These are phyloP conservation scores for Pleurotus pulmonarius DNA, from an alignment of 768 basidiomycete genomes.

Conservation along the genomic window DNA sequence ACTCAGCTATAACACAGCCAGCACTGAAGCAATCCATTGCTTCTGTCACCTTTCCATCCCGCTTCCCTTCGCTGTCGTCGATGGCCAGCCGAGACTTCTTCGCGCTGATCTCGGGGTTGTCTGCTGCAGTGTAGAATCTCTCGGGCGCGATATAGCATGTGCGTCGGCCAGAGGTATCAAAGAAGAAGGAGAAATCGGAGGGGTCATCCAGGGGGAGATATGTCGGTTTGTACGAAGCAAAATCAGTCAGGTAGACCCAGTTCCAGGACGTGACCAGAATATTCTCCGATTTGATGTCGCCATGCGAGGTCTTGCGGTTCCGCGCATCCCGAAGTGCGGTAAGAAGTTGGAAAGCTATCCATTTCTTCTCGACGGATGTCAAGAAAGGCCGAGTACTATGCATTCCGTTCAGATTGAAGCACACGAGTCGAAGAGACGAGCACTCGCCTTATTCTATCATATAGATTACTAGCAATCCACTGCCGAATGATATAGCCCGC, in stretches of 20 bases:
- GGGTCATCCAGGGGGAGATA: conserved; percentile 95
- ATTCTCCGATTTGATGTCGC: conserved; percentile 97
- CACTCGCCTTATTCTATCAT: conserved; percentile 92
- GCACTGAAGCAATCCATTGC: conserved; percentile 96
- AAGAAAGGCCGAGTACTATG: conserved; percentile 93
- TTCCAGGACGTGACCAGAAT: conserved; percentile 96
- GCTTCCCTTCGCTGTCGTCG: conserved; percentile 57
- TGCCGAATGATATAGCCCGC: conserved; percentile 94
- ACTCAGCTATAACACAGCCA: conserved; percentile 93
- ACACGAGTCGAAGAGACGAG: neutral
- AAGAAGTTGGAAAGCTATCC: conserved; percentile 94
- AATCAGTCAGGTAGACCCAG: conserved; percentile 93
- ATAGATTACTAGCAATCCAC: conserved; percentile 91
- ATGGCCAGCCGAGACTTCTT: conserved; percentile 55
- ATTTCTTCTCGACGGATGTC: conserved; percentile 89
- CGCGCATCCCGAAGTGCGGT: conserved; percentile 81
- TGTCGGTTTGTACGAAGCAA: conserved; percentile 93
- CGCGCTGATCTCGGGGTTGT: conserved; percentile 65
- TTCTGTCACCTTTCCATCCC: conserved; percentile 85
- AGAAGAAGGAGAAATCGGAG: conserved; percentile 96
- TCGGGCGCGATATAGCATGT: conserved; percentile 98
- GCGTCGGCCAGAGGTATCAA: conserved; percentile 89
- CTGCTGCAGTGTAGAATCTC: conserved; percentile 78
- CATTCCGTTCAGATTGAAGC: neutral
- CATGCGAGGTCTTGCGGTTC: conserved; percentile 87